Base-by-base conservation (phyloP, 2,329 filamentous ascomycete genomes). In the Pseudogymnoascus destructans region DNA sequence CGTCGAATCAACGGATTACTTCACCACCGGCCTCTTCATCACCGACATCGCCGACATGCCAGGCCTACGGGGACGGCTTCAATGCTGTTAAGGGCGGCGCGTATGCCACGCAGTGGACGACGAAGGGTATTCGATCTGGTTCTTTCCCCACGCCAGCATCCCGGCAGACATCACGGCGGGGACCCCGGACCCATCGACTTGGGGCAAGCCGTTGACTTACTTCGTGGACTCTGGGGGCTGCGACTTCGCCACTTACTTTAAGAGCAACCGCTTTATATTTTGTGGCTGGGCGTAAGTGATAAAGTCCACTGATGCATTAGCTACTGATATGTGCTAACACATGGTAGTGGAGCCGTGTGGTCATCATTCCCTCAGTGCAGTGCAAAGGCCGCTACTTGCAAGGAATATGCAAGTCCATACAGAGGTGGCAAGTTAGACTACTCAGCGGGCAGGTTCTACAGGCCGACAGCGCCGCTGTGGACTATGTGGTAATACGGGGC, bases 211-310 rank as follows among this genome's bases (percentile, higher is more conserved):
- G 0, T 73, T 72, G 60, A 74, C 73, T 1, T 66, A 73, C 59
- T 73, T 77, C 57, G 58, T 61, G 10, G 38, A 42, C 19, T 10
- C 17, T 21, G 78, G 75, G 58, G 61, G 69, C 17, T 96, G 92
- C 72, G 74, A 91, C 65, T 86, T 95, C 62, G 74, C 81, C 59
- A 66, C 71, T 1, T 79, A 85, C 71, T 95, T 96, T 73, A 74
- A 74, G 61, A 73, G 86, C 61, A 79, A 95, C 74, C 80, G 85
- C 66, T 83, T 96, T 63, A 81, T 92, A 65, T 84, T 95, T 68
- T 96, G 91, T 72, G 91, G 91, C 61, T 61, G 57, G 58, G 46
- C 57, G 61, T 46, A 77, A 83, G 61, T 61, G 70, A 42, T 42
- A 13, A 13, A 32, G 10, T 42, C 11, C 19, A 21, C 1, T 13